These are phyloP conservation scores for Rhynchospora breviuscula DNA, from an alignment of 176 grass and related monocot species.

Conservation along the genomic window DNA sequence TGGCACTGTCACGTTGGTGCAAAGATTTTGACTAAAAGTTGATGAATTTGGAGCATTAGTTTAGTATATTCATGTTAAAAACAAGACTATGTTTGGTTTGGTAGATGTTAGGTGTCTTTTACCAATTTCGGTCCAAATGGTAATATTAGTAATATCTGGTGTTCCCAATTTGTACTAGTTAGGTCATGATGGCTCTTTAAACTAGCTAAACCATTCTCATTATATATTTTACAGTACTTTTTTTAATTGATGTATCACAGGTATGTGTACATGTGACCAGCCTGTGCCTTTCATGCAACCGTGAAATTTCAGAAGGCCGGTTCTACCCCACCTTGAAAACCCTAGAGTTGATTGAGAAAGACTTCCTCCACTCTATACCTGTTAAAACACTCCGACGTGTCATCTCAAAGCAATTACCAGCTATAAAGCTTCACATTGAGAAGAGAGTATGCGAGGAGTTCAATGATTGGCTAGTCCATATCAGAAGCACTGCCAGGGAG, in stretches of 20 bases:
- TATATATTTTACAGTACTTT: background rate
- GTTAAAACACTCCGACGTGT: slow-evolving; percentile 51
- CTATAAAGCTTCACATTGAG: slow-evolving; percentile 63
- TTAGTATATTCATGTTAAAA: background rate
- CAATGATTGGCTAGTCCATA: slow-evolving; percentile 73
- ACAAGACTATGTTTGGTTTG: background rate
- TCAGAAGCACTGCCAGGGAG: slow-evolving; percentile 55
- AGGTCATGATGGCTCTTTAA: background rate
- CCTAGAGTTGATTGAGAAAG: slow-evolving; percentile 67
- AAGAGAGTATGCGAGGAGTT: slow-evolving; percentile 72
- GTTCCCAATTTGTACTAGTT: background rate
- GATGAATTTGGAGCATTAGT: background rate
- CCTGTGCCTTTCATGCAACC: slow-evolving; percentile 60
- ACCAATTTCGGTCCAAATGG: background rate
- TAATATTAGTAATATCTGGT: background rate
- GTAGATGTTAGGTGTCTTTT: background rate
- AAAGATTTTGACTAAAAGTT: background rate
- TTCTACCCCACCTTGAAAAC: slow-evolving; percentile 60
- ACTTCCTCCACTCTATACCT: slow-evolving; percentile 52
- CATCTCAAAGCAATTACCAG: slow-evolving; percentile 59
- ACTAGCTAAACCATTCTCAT: background rate
- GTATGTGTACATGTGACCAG: slow-evolving; percentile 49
- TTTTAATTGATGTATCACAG: background rate
- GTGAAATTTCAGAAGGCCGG: slow-evolving; percentile 36
- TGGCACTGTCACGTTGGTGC: background rate